Percentiles rank a stretch among this genome's conserved stretches.
These are phyloP conservation scores for Aspergillus sclerotialis DNA, from an alignment of 2,329 filamentous ascomycete genomes.

Conservation along the genomic window DNA sequence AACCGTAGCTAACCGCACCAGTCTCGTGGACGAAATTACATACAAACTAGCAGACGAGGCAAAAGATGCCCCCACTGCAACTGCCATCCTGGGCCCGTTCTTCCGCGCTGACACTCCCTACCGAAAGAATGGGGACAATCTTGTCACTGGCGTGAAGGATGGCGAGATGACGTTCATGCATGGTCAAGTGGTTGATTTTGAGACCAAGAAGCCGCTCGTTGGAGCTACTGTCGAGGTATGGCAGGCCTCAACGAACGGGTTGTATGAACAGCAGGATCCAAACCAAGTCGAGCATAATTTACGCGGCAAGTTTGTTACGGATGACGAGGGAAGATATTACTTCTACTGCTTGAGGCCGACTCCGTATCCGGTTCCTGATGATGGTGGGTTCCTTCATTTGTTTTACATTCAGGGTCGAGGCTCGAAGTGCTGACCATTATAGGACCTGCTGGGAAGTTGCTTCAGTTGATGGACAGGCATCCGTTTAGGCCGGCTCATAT, in stretches of 20 bases:
- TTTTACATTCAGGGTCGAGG: no score
- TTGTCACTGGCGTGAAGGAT: neutral
- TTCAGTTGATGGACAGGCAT: conserved; percentile 54
- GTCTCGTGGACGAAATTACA: conserved; percentile 72
- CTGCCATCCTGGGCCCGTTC: neutral
- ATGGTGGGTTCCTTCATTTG: conserved; percentile 29
- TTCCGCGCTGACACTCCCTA: conserved; percentile 58
- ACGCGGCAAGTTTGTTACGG: neutral
- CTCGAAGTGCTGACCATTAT: no score
- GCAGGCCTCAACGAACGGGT: conserved; percentile 69
- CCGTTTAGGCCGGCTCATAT: conserved; percentile 59
- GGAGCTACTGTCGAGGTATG: conserved; percentile 69
- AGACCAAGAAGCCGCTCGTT: conserved; percentile 49
- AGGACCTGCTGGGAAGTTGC: conserved; percentile 52
- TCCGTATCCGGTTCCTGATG: conserved; percentile 20
- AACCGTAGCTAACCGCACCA: conserved; percentile 39
- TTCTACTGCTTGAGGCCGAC: neutral
- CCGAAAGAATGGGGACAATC: conserved; percentile 51
- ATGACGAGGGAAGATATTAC: neutral
- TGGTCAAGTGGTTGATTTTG: neutral
- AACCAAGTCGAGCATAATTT: conserved; percentile 47
- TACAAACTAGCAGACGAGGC: conserved; percentile 59
- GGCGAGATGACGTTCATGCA: conserved; percentile 46
- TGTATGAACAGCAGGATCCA: conserved; percentile 70
- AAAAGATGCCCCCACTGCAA: conserved; percentile 55